Base-by-base conservation (phyloP, 306 rosid genomes). In the Pyrus bretschneideri region DNA sequence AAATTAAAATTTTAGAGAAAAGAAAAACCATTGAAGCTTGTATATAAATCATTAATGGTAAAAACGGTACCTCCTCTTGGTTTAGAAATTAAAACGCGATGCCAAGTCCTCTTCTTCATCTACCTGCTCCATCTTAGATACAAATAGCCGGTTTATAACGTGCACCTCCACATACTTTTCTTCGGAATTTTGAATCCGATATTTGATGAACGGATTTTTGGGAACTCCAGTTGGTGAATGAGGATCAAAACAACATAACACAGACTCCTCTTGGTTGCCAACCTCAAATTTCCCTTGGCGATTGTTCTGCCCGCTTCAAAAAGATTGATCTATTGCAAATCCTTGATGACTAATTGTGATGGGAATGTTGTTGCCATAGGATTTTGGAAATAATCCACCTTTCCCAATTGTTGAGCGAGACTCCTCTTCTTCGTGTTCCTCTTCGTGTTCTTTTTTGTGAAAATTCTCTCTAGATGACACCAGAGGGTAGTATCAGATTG, bases 11-110 rank as follows among this genome's bases (percentile, higher is more conserved):
- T 44, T 11, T 11, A 44, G 49, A 11, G 42, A 38, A 38, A 38
- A 38, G 42, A 38, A 38, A 6, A 38, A 44, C 49, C 49, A 44
- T 44, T 11, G 15, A 11, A 11, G 12, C 44, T 31, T 17, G 6
- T 25, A 35, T 27, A 29, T 61, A 71, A 31, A 31, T 31, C 31
- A 19, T 10, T 19, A n/a, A 27, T 25, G 3, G 7, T 69, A 54
- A 25, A 15, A 71, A 31, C 54, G 65, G 75, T 54, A 33, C 49
- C 30, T 42, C 75, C 75, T 54, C 64, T 71, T 71, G 64, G 75
- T 71, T 35, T 13, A 8, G n/a, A 71, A 71, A 10, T 3, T 58
- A 21, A n/a, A 58, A 58, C 15, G 25, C 4, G 64, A 19, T 14
- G 15, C 29, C 14, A 42, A n/a, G 7, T 58, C 65, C 15, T n/a